Evolutionary conservation across 2,329 filamentous ascomycete genomes (phyloP), one percentile per base, ranked within the genome.

Genomic region (Pseudopithomyces maydicus): DNA sequence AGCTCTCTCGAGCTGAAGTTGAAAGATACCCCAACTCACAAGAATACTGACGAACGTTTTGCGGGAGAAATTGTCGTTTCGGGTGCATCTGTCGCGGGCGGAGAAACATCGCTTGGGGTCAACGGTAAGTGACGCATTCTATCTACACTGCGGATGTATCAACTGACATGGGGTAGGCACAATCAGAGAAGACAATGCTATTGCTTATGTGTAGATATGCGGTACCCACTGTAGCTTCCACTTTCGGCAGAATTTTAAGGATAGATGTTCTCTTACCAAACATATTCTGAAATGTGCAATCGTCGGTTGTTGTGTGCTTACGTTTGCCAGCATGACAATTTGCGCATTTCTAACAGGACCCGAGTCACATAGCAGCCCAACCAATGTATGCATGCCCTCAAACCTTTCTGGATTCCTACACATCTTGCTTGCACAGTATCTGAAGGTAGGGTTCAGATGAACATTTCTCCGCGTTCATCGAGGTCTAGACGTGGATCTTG

Each of bases 1-100:
- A 91, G 89, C 61, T 89, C 87, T 65, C 84, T 94, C 1, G 94
- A 98, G 78, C 74, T 97, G 38, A 84, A 90, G 68, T 74, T 97
- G 58, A 84, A 82, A 65, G 89, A 92, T 70, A 86, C 80, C 32
- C 79, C 79, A 5, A 76, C 78, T 33, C 78, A 85, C 60, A 87
- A 85, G 75, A 89, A 88, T 2, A 87, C 84, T 0, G 88, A 91
- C 61, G 82, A 86, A 10, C 68, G 73, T 17, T 55, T 55, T 32
- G 70, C 71, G 2, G 74, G 74, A 38, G 80, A 92, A 85, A 86
- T 96, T 64, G 79, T 88, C 36, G 89, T 89, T 3, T 82, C 82
- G 33, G 92, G 92, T 1, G 90, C 91, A 12, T 86, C 87, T 43
- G 91, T 96, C 14, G 85, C 86, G 50, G 89, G 88, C 41, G 84